Conservation (phyloP, 2,329 filamentous ascomycete genomes). For the Tolypocladium paradoxum region DNA sequence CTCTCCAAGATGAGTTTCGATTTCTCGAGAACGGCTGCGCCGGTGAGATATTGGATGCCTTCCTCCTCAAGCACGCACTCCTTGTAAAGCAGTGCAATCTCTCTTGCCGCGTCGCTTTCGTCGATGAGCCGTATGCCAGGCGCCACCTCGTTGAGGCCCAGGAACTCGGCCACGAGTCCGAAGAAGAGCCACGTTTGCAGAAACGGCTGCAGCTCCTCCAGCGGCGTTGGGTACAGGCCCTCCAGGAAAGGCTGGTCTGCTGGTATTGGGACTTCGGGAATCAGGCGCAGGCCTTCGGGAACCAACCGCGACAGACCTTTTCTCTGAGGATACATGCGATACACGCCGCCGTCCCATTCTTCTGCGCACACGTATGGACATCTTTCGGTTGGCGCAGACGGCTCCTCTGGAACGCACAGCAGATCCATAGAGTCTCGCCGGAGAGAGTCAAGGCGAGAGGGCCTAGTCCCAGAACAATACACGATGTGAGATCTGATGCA, state of each 20-base stretch:
- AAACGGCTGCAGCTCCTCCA: slow-evolving; percentile 13
- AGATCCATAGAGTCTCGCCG: slow-evolving; percentile 8
- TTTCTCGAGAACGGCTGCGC: neutral
- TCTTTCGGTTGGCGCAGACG: slow-evolving; percentile 4
- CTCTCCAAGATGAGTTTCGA: slow-evolving; percentile 4
- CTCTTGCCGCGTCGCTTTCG: slow-evolving; percentile 1
- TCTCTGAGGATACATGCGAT: slow-evolving; percentile 12
- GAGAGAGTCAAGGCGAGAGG: too few species aligned
- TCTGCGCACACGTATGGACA: slow-evolving; percentile 13
- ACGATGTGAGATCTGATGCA: neutral
- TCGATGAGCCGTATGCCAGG: slow-evolving; percentile 7
- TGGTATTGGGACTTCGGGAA: neutral
- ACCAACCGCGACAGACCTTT: slow-evolving; percentile 7
- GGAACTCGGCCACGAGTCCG: slow-evolving; percentile 17
- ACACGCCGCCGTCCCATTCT: slow-evolving; percentile 16
- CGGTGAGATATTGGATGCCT: slow-evolving; percentile 1
- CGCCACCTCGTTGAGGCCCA: slow-evolving; percentile 13
- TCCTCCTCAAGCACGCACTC: slow-evolving; percentile 2
- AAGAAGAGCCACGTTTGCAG: slow-evolving; percentile 24
- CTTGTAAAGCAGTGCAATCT: slow-evolving; percentile 7
- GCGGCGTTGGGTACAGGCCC: slow-evolving; percentile 9
- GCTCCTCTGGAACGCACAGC: slow-evolving; percentile 8
- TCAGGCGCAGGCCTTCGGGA: slow-evolving; percentile 1
- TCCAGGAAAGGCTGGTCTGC: slow-evolving; percentile 6
- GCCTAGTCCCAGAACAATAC: too few species aligned